A percentile compares a stretch with the other conserved stretches of the same genome.
phyloP scores from a whole-genome alignment of 2,329 filamentous ascomycete genomes.

The Aspergillus brunneoviolaceus region DNA sequence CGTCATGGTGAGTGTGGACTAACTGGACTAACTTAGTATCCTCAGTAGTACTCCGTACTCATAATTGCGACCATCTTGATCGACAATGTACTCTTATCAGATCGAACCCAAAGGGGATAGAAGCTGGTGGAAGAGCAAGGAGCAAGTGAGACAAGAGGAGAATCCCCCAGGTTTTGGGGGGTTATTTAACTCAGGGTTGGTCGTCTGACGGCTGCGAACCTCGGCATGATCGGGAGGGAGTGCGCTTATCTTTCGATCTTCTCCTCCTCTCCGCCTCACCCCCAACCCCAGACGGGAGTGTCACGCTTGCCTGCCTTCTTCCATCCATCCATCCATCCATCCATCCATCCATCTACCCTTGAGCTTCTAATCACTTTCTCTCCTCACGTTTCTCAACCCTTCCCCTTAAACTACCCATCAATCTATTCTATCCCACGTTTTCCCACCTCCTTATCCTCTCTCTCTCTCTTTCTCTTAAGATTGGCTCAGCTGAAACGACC shows the following conservation, averaged over 20 bases:
- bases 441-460: too few species aligned
- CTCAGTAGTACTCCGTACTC: too few species aligned
- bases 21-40: too few species aligned
- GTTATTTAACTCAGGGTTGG: neutral
- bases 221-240: slow-evolving; percentile 32
- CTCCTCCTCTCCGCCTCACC: slow-evolving; percentile 18
- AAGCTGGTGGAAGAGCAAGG: neutral
- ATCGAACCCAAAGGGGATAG: neutral
- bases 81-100: neutral
- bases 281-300: slow-evolving; percentile 16
- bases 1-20: neutral
- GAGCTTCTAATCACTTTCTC: slow-evolving; percentile 28
- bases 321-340: too few species aligned
- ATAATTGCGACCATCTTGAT: neutral
- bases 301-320: slow-evolving; percentile 16
- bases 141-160: neutral
- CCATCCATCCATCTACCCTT: slow-evolving; percentile 18
- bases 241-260: slow-evolving; percentile 32
- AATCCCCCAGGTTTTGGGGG: neutral
- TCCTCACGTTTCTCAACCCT: neutral
- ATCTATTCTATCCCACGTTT: too few species aligned
- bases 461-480: too few species aligned
- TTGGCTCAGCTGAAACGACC: too few species aligned
- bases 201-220: slow-evolving; percentile 23
- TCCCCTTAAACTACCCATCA: too few species aligned